A percentile compares a stretch with the other conserved stretches of the same genome.
phyloP scores from a whole-genome alignment of 495 filamentous ascomycete genomes.

The Aspergillus carlsbadensis region DNA sequence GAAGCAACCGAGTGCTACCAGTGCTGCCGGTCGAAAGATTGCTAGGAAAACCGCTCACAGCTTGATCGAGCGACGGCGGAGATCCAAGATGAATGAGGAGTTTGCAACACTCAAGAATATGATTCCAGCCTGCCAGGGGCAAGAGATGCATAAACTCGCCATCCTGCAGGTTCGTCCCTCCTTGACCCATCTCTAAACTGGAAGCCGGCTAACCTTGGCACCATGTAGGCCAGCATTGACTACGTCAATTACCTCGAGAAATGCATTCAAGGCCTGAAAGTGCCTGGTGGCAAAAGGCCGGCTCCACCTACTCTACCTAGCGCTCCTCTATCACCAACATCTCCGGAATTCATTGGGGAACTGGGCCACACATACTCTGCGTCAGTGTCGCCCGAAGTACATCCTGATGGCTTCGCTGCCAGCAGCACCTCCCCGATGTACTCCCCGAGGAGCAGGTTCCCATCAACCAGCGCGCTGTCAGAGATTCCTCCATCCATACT shows the following conservation, averaged over 20 bases:
- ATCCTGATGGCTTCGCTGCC: constrained; percentile 22
- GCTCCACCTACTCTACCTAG: constrained; percentile 20
- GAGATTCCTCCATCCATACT: constrained; percentile 38
- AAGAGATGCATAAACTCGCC: constrained; percentile 97
- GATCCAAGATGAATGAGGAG: constrained; percentile 99
- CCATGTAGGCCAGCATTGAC: constrained; percentile 81
- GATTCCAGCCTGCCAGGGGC: constrained; percentile 87
- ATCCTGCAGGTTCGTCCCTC: constrained; percentile 76
- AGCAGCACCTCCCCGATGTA: constrained; percentile 40
- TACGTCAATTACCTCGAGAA: constrained; percentile 93
- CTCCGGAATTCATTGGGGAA: constrained; percentile 34
- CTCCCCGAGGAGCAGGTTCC: constrained; percentile 36
- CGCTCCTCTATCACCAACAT: constrained; percentile 37
- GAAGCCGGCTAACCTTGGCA: constrained; percentile 3
- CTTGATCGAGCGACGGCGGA: constrained; percentile 83
- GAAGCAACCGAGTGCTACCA: constrained; percentile 66
- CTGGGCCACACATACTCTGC: constrained; percentile 24
- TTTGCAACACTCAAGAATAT: constrained; percentile 91
- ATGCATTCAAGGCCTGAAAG: constrained; percentile 81
- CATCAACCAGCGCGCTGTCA: constrained; percentile 25
- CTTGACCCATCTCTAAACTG: background rate
- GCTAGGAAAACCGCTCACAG: constrained; percentile 96
- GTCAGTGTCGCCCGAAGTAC: constrained; percentile 38
- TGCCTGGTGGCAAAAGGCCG: constrained; percentile 35
- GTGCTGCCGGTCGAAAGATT: constrained; percentile 84